phyloP scores from a whole-genome alignment of 73 alveolate genomes.

The Symbiodinium pilosum region DNA sequence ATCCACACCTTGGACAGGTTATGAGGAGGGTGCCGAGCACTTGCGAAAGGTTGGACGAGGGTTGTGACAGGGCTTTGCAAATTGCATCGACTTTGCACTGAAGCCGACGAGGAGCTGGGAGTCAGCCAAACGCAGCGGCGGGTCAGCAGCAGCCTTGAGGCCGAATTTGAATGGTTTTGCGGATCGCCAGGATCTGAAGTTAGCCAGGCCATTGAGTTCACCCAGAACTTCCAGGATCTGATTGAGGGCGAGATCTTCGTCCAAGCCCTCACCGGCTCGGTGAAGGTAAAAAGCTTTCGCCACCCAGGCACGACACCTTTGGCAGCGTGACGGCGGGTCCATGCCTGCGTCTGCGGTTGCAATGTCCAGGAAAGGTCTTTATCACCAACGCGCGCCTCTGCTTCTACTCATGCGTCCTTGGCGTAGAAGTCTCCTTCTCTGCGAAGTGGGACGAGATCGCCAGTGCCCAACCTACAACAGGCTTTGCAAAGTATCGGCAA shows the following conservation, averaged over 20 bases:
- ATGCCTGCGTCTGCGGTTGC: too few relatives aligned
- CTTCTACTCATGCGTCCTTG: constrained; percentile 80
- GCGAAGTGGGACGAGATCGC: constrained; percentile 70
- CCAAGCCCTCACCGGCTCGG: constrained; percentile 58
- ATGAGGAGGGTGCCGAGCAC: constrained; percentile 15
- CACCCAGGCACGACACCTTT: constrained; percentile 92
- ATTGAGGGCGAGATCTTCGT: constrained; percentile 25
- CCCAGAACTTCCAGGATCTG: constrained; percentile 4
- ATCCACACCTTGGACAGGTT: too few relatives aligned
- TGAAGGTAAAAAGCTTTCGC: constrained; percentile 78
- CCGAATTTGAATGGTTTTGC: not conserved
- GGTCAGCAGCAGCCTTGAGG: not conserved
- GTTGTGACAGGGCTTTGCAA: not conserved
- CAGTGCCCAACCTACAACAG: not conserved
- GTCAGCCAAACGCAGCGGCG: constrained; percentile 13
- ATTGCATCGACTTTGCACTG: not conserved
- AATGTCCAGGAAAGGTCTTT: constrained; percentile 57
- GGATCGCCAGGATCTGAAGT: too few relatives aligned
- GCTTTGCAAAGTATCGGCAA: too few relatives aligned
- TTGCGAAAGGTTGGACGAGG: not conserved
- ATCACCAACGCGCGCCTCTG: constrained; percentile 68
- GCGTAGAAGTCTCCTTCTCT: constrained; percentile 65
- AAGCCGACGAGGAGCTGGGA: not conserved
- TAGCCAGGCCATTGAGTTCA: constrained; percentile 41
- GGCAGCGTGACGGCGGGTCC: not conserved